Conservation (phyloP, 306 rosid species). For the Lupinus albus region DNA sequence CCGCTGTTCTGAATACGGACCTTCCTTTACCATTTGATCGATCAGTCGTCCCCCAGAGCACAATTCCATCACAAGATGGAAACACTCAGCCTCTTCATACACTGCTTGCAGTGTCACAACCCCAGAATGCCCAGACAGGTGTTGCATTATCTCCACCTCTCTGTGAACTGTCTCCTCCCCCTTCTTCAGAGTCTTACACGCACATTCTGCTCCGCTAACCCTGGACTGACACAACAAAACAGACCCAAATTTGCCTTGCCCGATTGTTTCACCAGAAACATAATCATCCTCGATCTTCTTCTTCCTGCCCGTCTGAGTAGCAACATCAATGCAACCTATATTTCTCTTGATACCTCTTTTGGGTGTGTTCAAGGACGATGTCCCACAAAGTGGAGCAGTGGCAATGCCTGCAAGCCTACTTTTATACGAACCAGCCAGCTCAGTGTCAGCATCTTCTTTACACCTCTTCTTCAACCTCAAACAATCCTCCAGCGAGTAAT, state of each 20-base stretch:
- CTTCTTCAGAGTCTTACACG: constrained; percentile 85
- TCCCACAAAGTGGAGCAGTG: constrained; percentile 91
- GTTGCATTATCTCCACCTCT: constrained; percentile 99
- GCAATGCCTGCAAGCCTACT: constrained; percentile 93
- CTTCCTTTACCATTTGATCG: constrained; percentile 75
- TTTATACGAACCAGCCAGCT: constrained; percentile 57
- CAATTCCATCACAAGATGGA: constrained; percentile 96
- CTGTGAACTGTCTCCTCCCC: constrained; percentile 97
- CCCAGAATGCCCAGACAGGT: constrained; percentile 93
- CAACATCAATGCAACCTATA: constrained; percentile 95
- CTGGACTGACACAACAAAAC: constrained; percentile 73
- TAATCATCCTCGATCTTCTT: constrained; percentile 89
- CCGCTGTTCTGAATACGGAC: constrained; percentile 76
- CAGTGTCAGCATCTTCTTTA: constrained; percentile 65
- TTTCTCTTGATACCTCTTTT: constrained; percentile 95
- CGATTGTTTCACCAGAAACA: constrained; percentile 66
- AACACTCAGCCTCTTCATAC: constrained; percentile 81
- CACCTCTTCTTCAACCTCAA: constrained; percentile 87
- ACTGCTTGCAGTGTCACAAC: constrained; percentile 94
- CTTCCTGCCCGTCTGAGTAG: constrained; percentile 95
- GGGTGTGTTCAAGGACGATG: constrained; percentile 67
- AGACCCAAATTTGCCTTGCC: constrained; percentile 93
- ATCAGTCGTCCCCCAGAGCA: constrained; percentile 91
- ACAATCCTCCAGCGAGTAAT: constrained; percentile 84
- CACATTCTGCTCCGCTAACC: constrained; percentile 75